phyloP scores from a whole-genome alignment of 2,329 filamentous ascomycete genomes.

The Phoma sp. region DNA sequence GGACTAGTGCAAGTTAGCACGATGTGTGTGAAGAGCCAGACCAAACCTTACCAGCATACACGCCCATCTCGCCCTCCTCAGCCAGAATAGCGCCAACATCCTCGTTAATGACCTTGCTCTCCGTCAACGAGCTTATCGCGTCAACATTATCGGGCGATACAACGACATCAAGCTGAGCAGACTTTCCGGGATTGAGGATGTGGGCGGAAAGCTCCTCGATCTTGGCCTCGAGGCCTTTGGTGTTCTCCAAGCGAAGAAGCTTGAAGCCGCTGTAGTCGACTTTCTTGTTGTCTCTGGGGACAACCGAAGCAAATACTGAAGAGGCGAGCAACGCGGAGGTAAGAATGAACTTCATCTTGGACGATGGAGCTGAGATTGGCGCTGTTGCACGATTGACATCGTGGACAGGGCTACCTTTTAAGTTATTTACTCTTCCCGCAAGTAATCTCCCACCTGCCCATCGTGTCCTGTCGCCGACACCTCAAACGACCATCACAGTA shows the following conservation, averaged over 20 bases:
- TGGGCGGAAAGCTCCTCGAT: conserved; percentile 44
- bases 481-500: conserved; percentile 14
- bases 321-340: conserved; percentile 36
- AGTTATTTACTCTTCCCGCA: conserved; percentile 5
- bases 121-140: conserved; percentile 36
- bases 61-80: conserved; percentile 39
- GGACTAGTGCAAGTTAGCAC: conserved; percentile 28
- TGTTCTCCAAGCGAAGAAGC: conserved; percentile 41
- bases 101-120: conserved; percentile 42
- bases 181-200: conserved; percentile 42
- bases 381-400: not conserved
- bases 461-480: conserved; percentile 23
- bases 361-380: conserved; percentile 5
- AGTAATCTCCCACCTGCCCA: conserved; percentile 28
- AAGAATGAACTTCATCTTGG: conserved; percentile 41
- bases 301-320: conserved; percentile 31
- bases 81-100: conserved; percentile 45
- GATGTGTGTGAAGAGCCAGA: not conserved
- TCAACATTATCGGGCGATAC: conserved; percentile 44
- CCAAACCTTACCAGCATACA: conserved; percentile 33
- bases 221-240: conserved; percentile 33
- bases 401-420: conserved; percentile 20
- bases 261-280: conserved; percentile 49
- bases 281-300: conserved; percentile 38
- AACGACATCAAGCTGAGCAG: conserved; percentile 42